Evolutionary conservation across 805 yeast species (phyloP), one percentile per base, ranked within the genome.

Genomic region (Lipomyces oligophaga): DNA sequence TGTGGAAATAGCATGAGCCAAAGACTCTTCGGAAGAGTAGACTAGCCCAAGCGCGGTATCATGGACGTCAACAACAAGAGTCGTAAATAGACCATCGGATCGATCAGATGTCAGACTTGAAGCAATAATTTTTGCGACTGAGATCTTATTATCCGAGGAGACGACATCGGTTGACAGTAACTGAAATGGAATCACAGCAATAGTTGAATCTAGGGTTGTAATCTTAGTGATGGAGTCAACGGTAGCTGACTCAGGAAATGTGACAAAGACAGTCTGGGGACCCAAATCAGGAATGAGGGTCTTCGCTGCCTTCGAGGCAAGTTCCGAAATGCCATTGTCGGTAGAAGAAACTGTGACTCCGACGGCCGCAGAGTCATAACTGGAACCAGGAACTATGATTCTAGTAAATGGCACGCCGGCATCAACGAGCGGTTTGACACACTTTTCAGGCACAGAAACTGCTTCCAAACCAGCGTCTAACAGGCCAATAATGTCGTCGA

Each of bases 21-120:
- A 79, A 27, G 96, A 85, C 58, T 83, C 88, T 34, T 67, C 67
- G 0, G 96, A 86, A 0, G 97, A 90, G 69, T 88, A 93, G 7
- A 90, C 97, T 24, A 90, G 74, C 4, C 98, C 98, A 42, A 93
- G 72, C 1, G 89, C 80, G 47, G 81, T 81, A 48, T 85, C 80
- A 45, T 80, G 71, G 28, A 64, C 57, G 57, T 83, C 87, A 16
- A 81, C 78, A 34, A 93, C 95, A 43, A 93, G 70, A 1, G 98
- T 86, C 10, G 97, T 77, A 68, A 68, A 89, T 34, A 90, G 74
- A 0, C 88, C 90, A 65, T 93, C 98, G 4, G 75, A 70, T 61
- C 98, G 80, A 65, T 93, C 98, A 3, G 96, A 83, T 11, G 31
- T 36, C 16, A 52, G 41, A 8, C 34, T 37, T 20, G 38, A 40